phyloP scores from a whole-genome alignment of 495 filamentous ascomycete genomes.

The Neurospora sp. region DNA sequence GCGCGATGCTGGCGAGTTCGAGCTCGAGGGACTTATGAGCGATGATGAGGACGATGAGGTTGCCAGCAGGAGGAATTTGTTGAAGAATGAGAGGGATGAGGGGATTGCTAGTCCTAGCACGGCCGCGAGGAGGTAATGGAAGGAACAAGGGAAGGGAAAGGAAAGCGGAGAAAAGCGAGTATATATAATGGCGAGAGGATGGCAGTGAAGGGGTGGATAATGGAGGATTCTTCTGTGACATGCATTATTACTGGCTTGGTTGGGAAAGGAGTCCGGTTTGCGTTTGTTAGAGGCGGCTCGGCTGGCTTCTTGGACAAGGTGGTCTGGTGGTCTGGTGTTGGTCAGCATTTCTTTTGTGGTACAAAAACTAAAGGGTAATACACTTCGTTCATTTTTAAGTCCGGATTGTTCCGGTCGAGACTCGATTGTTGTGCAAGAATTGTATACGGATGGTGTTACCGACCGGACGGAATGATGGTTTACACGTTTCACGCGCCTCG shows the following conservation, averaged over 20 bases:
- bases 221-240: neutral
- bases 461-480: neutral
- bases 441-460: neutral
- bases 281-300: neutral
- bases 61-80: conserved; percentile 27
- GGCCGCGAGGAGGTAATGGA: conserved; percentile 18
- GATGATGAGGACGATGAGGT: conserved; percentile 58
- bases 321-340: neutral
- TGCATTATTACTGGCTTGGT: neutral
- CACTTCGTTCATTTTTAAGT: neutral
- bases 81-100: conserved; percentile 19
- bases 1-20: conserved; percentile 80
- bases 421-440: neutral
- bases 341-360: neutral
- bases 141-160: neutral
- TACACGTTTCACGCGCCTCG: neutral
- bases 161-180: neutral
- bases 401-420: neutral
- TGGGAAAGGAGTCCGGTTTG: neutral
- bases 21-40: conserved; percentile 80
- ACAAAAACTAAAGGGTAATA: neutral
- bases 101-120: conserved; percentile 29
- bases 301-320: neutral
- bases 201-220: neutral
- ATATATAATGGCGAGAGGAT: neutral